These are phyloP conservation scores for Phytophthora europaea DNA, from an alignment of 352 stramenopile genomes.

Conservation along the genomic window DNA sequence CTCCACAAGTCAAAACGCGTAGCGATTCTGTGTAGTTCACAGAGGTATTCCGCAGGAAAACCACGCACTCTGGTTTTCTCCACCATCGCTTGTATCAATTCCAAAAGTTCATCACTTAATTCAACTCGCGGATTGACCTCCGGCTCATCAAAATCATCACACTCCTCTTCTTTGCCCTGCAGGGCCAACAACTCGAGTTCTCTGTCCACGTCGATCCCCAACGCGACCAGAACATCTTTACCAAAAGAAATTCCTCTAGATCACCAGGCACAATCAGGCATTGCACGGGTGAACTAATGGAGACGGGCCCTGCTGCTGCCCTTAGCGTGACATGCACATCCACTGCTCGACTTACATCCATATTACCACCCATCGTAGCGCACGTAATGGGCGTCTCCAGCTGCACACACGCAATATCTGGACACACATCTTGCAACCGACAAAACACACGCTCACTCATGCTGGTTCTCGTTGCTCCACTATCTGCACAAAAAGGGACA, in stretches of 20 bases:
- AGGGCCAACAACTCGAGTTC: conserved; percentile 1
- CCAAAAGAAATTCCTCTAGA: conserved; percentile 6
- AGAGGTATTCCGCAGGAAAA: neutral
- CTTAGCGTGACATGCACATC: neutral
- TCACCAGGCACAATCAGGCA: conserved; percentile 4
- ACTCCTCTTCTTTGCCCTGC: conserved; percentile 7
- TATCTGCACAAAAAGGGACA: conserved; percentile 19
- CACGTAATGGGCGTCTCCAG: conserved; percentile 14
- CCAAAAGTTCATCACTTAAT: conserved; percentile 1
- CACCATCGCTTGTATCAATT: conserved; percentile 1
- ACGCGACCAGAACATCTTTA: conserved; percentile 10
- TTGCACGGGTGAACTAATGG: conserved; percentile 5
- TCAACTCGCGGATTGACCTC: neutral
- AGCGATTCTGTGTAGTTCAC: conserved; percentile 2
- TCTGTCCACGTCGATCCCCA: conserved; percentile 4
- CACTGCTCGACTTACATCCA: conserved; percentile 9
- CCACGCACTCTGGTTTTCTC: neutral
- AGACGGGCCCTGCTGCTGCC: neutral
- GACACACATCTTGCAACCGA: conserved; percentile 1
- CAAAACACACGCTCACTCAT: conserved; percentile 14
- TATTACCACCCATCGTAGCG: conserved; percentile 10
- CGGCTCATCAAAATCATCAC: neutral
- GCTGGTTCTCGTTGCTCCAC: conserved; percentile 12
- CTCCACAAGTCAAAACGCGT: conserved; percentile 14
- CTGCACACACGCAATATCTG: neutral